These are phyloP conservation scores for Trichoderma reesei DNA, from an alignment of 495 filamentous ascomycete genomes.

Conservation along the genomic window DNA sequence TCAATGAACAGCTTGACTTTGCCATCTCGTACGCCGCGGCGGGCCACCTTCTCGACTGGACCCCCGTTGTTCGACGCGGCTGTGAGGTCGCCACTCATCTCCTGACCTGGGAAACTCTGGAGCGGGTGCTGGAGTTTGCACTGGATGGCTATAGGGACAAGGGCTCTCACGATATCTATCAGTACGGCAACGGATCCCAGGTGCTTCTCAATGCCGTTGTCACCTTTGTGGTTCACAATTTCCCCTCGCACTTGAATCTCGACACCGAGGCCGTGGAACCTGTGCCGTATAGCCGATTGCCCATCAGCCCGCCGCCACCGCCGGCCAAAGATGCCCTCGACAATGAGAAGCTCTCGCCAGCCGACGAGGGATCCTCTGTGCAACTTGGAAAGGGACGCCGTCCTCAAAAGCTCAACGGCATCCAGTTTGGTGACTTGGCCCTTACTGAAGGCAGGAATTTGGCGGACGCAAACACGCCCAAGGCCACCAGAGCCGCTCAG, in stretches of 20 bases:
- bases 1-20: conserved; percentile 34
- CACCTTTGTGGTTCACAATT: conserved; percentile 35
- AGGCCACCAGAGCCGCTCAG: not conserved
- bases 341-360: not conserved
- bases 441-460: conserved; percentile 26
- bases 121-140: conserved; percentile 34
- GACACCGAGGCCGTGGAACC: conserved; percentile 30
- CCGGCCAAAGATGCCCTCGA: not conserved
- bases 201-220: conserved; percentile 29
- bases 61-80: conserved; percentile 32
- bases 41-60: conserved; percentile 39
- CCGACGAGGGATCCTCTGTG: conserved; percentile 21
- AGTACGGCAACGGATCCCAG: conserved; percentile 21
- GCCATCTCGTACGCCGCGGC: conserved; percentile 44
- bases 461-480: not conserved
- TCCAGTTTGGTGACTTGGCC: conserved; percentile 57
- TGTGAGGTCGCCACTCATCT: conserved; percentile 36
- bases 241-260: conserved; percentile 40
- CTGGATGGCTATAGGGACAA: conserved; percentile 11
- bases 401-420: conserved; percentile 42
- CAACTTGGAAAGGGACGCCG: conserved; percentile 22
- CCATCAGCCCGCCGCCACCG: conserved; percentile 20
- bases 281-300: conserved; percentile 29
- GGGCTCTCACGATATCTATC: conserved; percentile 17
- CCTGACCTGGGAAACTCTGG: conserved; percentile 45